These are phyloP conservation scores for Ricinus communis DNA, from an alignment of 345 rosid genomes.

Conservation along the genomic window DNA sequence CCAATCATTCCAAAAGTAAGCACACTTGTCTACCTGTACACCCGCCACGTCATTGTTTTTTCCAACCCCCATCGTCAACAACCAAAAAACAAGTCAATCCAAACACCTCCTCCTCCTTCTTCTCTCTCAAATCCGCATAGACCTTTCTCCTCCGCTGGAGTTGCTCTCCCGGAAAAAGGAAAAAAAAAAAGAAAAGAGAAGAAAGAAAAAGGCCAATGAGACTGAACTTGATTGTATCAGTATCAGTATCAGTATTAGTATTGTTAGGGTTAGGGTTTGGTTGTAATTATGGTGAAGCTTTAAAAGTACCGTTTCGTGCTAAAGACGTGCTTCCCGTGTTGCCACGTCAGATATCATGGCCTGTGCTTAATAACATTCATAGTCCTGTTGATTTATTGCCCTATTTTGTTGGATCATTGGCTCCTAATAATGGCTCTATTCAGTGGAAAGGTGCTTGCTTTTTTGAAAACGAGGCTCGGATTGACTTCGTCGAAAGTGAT, in stretches of 20 bases:
- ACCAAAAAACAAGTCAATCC: no score
- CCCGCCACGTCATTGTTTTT: no score
- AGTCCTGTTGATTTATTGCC: constrained; percentile 89
- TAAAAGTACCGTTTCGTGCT: constrained; percentile 71
- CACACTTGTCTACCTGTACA: no score
- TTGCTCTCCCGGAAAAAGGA: no score
- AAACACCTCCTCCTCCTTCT: no score
- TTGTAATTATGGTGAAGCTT: constrained; percentile 25
- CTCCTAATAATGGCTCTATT: constrained; percentile 57
- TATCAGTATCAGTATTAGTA: not conserved
- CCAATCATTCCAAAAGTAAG: no score
- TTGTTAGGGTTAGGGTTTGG: constrained; percentile 23
- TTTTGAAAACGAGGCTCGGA: constrained; percentile 68
- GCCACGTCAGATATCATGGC: constrained; percentile 92
- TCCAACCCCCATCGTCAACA: no score
- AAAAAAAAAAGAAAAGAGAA: no score
- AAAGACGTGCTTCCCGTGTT: constrained; percentile 82
- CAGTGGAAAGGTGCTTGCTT: constrained; percentile 96
- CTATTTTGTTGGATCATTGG: constrained; percentile 71
- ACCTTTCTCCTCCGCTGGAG: no score
- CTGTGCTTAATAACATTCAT: constrained; percentile 77
- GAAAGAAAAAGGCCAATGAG: no score
- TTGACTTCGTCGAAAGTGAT: constrained; percentile 64
- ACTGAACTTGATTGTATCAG: not conserved
- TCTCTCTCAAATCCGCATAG: no score